These are phyloP conservation scores for Leishmania tarentolae DNA, from an alignment of 208 protist genomes.

Conservation along the genomic window DNA sequence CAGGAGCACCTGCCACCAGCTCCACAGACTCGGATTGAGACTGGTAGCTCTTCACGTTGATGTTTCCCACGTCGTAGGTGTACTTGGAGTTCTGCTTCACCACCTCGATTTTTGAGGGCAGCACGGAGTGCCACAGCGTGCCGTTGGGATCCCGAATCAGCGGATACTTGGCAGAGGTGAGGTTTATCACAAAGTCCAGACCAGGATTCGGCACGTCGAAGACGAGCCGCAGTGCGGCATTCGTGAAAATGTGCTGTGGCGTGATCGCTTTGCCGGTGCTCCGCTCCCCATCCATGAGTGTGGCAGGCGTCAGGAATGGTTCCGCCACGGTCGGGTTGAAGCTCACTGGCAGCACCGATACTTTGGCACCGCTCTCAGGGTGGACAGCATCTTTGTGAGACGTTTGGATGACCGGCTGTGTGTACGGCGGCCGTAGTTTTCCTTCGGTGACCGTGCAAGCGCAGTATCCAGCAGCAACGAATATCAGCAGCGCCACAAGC, in stretches of 20 bases:
- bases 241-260: constrained; percentile 16
- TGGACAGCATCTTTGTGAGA: constrained; percentile 7
- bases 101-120: constrained; percentile 15
- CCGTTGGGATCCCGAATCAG: constrained; percentile 21
- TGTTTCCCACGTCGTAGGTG: constrained; percentile 25
- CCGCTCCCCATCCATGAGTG: constrained; percentile 1
- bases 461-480: not conserved
- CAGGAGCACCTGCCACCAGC: constrained; percentile 12
- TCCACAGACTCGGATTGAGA: constrained; percentile 29
- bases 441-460: not conserved
- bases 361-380: constrained; percentile 13
- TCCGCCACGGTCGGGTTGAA: constrained; percentile 17
- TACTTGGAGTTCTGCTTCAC: constrained; percentile 29
- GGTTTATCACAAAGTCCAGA: constrained; percentile 30
- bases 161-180: constrained; percentile 20
- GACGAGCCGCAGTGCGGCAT: constrained; percentile 13
- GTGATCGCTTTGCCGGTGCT: constrained; percentile 5
- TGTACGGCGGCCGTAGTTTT: constrained; percentile 17
- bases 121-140: constrained; percentile 20
- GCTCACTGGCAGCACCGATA: constrained; percentile 22
- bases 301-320: constrained; percentile 11
- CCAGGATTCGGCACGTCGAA: constrained; percentile 34
- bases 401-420: constrained; percentile 24
- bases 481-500: not conserved
- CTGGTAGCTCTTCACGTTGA: constrained; percentile 24